phyloP scores from a whole-genome alignment of 345 rosid species.

The Atalantia buxifolia region DNA sequence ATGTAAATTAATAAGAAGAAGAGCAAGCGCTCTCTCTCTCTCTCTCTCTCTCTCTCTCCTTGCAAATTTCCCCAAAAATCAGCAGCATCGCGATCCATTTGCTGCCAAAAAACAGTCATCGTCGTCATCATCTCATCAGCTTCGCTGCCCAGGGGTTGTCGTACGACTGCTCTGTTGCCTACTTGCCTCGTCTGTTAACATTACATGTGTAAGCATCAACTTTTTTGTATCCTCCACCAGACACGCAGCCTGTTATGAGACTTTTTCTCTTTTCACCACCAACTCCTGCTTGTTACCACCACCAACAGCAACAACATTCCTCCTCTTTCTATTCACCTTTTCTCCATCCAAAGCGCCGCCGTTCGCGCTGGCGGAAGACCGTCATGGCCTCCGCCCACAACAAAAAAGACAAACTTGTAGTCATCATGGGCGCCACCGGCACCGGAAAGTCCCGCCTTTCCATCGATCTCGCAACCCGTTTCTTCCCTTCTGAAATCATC shows the following conservation, averaged over 20 bases:
- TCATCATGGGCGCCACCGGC: slow-evolving; percentile 89
- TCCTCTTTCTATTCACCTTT: not conserved
- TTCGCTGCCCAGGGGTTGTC: not conserved
- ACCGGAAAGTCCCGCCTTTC: slow-evolving; percentile 80
- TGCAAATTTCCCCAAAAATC: not conserved
- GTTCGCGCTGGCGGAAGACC: not conserved
- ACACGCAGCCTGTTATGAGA: not conserved
- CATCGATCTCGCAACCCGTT: slow-evolving; percentile 61
- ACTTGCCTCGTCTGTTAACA: not conserved
- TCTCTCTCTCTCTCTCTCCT: not conserved
- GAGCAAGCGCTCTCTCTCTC: not conserved
- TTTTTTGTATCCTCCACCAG: not conserved
- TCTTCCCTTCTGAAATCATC: slow-evolving; percentile 54
- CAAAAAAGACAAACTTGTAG: slow-evolving; percentile 57
- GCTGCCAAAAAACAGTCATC: not conserved
- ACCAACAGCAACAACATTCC: not conserved
- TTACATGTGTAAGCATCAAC: not conserved
- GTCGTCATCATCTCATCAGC: not conserved
- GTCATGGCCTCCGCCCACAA: slow-evolving; percentile 9
- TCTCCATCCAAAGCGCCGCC: not conserved
- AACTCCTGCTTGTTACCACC: not conserved
- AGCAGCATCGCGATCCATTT: not conserved
- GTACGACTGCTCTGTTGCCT: not conserved
- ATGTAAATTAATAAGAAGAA: not conserved
- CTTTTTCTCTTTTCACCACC: not conserved